Evolutionary conservation across 805 yeast species (phyloP).

Genomic region (Tetrapisispora phaffii): DNA sequence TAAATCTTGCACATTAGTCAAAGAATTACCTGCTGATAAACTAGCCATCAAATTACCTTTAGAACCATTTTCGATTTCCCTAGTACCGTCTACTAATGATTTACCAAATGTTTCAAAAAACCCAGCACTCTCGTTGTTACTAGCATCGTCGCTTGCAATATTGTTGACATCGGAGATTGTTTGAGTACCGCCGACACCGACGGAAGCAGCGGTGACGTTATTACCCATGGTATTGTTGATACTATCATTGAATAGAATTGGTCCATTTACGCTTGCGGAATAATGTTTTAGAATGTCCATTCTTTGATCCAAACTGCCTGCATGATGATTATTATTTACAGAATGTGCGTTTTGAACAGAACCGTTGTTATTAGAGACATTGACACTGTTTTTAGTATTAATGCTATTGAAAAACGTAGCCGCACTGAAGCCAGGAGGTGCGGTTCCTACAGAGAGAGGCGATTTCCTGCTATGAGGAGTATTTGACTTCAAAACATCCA

Average conservation of each 20-base stretch:
- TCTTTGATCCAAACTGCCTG: conserved; percentile 5
- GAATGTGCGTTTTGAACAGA: neutral
- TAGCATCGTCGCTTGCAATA: neutral
- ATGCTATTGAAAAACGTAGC: neutral
- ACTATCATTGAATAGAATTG: conserved; percentile 6
- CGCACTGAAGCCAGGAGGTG: conserved; percentile 9
- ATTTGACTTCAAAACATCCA: neutral
- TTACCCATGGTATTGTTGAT: neutral
- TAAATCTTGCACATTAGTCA: conserved; percentile 2
- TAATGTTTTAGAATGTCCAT: conserved; percentile 18
- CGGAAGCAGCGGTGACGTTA: no score
- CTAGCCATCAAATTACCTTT: neutral
- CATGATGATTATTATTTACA: neutral
- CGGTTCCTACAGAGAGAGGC: conserved; percentile 27
- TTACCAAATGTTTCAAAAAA: conserved; percentile 30
- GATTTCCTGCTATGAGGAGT: conserved; percentile 7
- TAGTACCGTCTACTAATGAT: conserved; percentile 28
- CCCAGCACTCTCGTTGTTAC: conserved; percentile 11
- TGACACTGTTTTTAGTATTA: neutral
- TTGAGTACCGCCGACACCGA: no score
- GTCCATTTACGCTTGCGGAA: conserved; percentile 22
- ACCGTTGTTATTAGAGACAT: neutral
- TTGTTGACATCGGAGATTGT: neutral
- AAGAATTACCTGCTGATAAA: conserved; percentile 1
- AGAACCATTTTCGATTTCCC: conserved; percentile 21